Evolutionary conservation across 1,284 basidiomycete species (phyloP).

Genomic region (Cystobasidium slooffiae): DNA sequence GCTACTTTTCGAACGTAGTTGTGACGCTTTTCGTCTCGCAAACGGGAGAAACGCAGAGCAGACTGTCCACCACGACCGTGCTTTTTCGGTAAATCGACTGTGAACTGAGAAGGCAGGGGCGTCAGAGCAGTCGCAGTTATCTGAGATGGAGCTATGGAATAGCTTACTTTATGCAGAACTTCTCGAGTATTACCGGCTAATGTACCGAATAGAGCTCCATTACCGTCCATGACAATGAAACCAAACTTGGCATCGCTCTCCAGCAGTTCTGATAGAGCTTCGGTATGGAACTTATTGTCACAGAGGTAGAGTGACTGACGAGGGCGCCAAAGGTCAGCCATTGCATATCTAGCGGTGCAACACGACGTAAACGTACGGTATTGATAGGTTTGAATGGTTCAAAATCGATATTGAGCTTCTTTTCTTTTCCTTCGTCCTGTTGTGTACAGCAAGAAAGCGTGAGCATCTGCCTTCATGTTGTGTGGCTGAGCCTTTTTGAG

Average conservation of each 20-base stretch:
- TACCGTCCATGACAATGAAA: slow-evolving; percentile 99
- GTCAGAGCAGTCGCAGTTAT: background rate
- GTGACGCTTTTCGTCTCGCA: slow-evolving; percentile 98
- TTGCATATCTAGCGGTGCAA: slow-evolving; percentile 13
- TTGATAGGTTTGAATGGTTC: slow-evolving; percentile 95
- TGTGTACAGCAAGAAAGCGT: background rate
- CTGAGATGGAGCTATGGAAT: background rate
- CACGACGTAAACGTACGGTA: slow-evolving; percentile 67
- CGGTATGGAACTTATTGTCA: slow-evolving; percentile 99
- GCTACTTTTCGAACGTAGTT: slow-evolving; percentile 99
- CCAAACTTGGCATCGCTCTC: slow-evolving; percentile 98
- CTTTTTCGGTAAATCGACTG: slow-evolving; percentile 98
- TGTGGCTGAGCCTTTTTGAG: background rate
- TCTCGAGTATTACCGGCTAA: slow-evolving; percentile 97
- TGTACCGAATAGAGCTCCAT: slow-evolving; percentile 93
- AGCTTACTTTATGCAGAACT: slow-evolving; percentile 77
- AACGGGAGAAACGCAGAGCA: slow-evolving; percentile 98
- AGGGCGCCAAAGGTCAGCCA: slow-evolving; percentile 13
- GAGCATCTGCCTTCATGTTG: background rate
- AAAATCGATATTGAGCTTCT: slow-evolving; percentile 73
- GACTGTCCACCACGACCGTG: slow-evolving; percentile 98
- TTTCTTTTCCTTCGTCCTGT: slow-evolving; percentile 46
- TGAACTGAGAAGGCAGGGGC: slow-evolving; percentile 64
- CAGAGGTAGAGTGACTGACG: slow-evolving; percentile 92
- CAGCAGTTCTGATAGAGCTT: slow-evolving; percentile 92